Conservation (phyloP, 208 protist species). For the Acanthamoeba healyi region DNA sequence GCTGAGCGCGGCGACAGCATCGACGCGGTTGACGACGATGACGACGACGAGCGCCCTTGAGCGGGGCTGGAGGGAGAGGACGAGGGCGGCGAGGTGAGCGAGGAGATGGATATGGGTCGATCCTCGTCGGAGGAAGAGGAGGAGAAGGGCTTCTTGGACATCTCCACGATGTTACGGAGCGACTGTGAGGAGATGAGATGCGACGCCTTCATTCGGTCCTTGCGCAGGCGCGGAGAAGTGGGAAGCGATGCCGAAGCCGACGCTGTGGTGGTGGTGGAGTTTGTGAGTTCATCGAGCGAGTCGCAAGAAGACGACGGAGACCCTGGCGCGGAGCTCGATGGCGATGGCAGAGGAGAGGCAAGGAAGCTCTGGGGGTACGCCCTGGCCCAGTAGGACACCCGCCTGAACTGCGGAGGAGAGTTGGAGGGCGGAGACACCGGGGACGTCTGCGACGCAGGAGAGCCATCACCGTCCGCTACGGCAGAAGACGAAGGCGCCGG, state of each 20-base stretch:
- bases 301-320: neutral
- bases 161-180: neutral
- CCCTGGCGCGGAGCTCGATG: neutral
- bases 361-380: slow-evolving; percentile 4
- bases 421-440: neutral
- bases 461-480: neutral
- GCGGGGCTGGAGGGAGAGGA: too few relatives aligned
- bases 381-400: neutral
- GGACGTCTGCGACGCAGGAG: too few relatives aligned
- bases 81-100: too few relatives aligned
- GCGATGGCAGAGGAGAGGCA: neutral
- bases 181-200: neutral
- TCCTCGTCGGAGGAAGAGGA: too few relatives aligned
- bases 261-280: neutral
- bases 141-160: too few relatives aligned
- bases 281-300: neutral
- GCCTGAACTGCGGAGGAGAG: neutral
- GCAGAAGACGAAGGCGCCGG: neutral
- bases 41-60: too few relatives aligned
- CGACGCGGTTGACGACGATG: too few relatives aligned
- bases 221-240: neutral
- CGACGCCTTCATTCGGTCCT: neutral
- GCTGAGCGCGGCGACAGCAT: too few relatives aligned
- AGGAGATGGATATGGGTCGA: too few relatives aligned
- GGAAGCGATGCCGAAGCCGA: neutral